Evolutionary conservation across 306 rosid genomes (phyloP).

Genomic region (Senna tora): DNA sequence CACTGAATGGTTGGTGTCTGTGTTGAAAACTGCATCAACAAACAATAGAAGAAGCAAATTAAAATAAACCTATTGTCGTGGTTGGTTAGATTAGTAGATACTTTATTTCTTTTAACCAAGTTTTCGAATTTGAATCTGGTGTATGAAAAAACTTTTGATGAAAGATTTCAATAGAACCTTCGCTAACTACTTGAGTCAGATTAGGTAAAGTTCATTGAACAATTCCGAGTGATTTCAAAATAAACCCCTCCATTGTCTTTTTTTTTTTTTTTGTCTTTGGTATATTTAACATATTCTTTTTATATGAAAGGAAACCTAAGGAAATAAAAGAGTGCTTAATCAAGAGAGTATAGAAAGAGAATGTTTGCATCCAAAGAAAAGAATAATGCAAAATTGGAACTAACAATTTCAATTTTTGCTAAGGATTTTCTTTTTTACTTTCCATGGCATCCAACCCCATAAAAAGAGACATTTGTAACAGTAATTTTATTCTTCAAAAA

Average conservation of each 20-base stretch:
- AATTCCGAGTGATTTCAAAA: no score
- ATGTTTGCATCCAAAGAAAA: constrained; percentile 41
- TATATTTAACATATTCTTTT: neutral
- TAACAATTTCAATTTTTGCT: neutral
- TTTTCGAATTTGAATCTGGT: no score
- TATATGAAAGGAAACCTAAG: neutral
- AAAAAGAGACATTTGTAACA: constrained; percentile 1
- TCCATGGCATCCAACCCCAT: neutral
- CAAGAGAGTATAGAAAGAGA: constrained; percentile 18
- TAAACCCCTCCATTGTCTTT: neutral
- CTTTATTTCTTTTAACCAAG: no score
- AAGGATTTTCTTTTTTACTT: neutral
- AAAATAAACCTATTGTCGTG: no score
- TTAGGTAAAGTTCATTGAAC: no score
- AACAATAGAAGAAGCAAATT: constrained; percentile 6
- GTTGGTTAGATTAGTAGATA: no score
- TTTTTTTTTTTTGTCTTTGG: constrained; percentile 1
- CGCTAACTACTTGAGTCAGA: no score
- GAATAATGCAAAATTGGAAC: constrained; percentile 32
- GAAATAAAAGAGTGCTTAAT: neutral
- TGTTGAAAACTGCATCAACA: constrained; percentile 73
- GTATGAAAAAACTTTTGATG: no score
- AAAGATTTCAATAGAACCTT: no score
- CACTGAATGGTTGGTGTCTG: constrained; percentile 76
- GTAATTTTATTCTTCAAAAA: neutral